Base-by-base conservation (phyloP, 305 asterid species). In the Caryopteris hybrid region DNA sequence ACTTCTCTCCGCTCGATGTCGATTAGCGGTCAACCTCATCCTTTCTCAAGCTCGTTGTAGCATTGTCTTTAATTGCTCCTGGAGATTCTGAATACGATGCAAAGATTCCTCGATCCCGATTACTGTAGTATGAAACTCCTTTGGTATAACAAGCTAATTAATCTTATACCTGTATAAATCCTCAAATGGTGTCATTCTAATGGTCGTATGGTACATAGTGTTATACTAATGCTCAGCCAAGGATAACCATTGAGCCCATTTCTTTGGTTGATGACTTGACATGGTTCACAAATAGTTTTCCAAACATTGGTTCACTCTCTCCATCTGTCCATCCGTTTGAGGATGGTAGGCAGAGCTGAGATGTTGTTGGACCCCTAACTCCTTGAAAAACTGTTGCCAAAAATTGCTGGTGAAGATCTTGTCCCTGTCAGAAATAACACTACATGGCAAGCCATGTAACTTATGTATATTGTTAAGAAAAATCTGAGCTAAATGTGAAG, bases 221-320 rank as follows among this genome's bases (percentile, higher is more conserved):
- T 72, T 72, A 16, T 63, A 72, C 71, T n/a, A 61, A 54, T 9
- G 57, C 8, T 64, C 55, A 2, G 45, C 76, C 36, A 17, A 1
- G 1, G 43, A 16, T 0, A 72, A 1, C 21, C 23, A 64, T 0
- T 0, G 1, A 0, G 1, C 0, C 66, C 61, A 46, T 0, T 33
- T 6, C 8, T 11, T 18, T 0, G 55, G 72, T 0, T 13, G 0
- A 0, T 11, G 4, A 11, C 29, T 9, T 3, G 4, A 10, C 23
- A 64, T 33, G 6, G 39, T 46, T 1, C 77, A 2, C 0, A 72
- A 4, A 18, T 64, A 64, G 2, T 9, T 2, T 8, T 55, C 55
- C 8, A 72, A 1, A 8, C 41, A 45, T 1, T 27, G 54, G 10
- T 64, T 72, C 0, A 57, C 50, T 43, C 75, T 1, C 21, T 61